Base-by-base conservation (phyloP, 331 rosid species). In the Quercus tomentella region DNA sequence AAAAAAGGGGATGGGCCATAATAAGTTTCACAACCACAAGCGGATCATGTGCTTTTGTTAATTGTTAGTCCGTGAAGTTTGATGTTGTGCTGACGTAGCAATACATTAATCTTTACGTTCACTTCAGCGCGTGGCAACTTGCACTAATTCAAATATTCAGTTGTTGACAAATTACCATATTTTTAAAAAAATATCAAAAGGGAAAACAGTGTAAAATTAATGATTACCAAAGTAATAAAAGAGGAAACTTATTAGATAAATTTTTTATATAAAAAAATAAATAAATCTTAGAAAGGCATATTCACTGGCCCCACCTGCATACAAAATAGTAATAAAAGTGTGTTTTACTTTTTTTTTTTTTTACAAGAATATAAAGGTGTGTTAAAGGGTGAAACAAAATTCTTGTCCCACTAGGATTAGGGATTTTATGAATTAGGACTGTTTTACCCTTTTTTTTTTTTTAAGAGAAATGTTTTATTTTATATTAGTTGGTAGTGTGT, bases 11-110 rank as follows among this genome's bases (percentile, higher is more conserved):
- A 12, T 25, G 33, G 67, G 16, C 67, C 67, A 11, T 23, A 2
- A 9, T 8, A 8, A 41, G 2, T 58, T 21, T 58, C 4, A 23
- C 7, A 7, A 1, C 66, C 66, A 12, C 67, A 2, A 23, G 16
- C 4, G 67, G 37, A 45, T 61, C 84, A 76, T 76, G 82, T 69
- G 89, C 70, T 75, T 61, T 74, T 49, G 45, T 74, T 55, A 65
- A 56, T 23, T 31, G 60, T 60, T 79, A 25, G 74, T 81, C 83
- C 80, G 84, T 80, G 77, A 77, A 67, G 76, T 72, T 58, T 86
- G 74, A 78, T 76, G 65, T 26, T 51, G 21, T 16, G 71, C 86
- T 61, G 75, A 72, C 28, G 79, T 85, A 85, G 81, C 52, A 41
- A 41, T 23, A 11, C 0, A 63, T 81, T 81, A 49, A 73, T 76